phyloP scores from a whole-genome alignment of 306 rosid genomes.

The Cucumis hystrix region DNA sequence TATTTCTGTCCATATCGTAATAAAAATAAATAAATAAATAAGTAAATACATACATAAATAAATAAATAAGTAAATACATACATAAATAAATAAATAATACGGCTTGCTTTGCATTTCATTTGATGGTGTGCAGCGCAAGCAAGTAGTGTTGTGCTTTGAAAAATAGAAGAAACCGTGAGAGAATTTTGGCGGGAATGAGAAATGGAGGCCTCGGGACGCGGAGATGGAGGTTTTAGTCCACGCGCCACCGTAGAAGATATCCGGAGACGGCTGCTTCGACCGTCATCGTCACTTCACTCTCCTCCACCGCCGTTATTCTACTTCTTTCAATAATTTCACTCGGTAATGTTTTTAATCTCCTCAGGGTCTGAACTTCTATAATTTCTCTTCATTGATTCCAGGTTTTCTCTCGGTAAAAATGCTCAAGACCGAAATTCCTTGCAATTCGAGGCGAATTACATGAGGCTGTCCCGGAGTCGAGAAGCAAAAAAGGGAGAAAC shows the following conservation, averaged over 20 bases:
- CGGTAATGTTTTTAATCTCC: background rate
- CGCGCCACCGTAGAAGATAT: slow-evolving; percentile 23
- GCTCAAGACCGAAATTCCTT: background rate
- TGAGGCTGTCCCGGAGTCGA: background rate
- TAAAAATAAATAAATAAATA: too few species aligned
- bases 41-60: too few species aligned
- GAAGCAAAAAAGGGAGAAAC: background rate
- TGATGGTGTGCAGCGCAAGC: background rate
- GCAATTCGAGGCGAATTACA: background rate
- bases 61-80: too few species aligned
- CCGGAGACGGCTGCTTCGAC: slow-evolving; percentile 18
- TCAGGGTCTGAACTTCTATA: background rate
- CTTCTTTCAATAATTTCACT: background rate
- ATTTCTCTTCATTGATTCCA: background rate
- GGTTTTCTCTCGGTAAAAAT: background rate
- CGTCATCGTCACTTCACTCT: slow-evolving; percentile 6
- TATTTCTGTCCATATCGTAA: too few species aligned
- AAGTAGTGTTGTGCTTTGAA: background rate
- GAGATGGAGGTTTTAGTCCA: background rate
- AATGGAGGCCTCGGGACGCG: slow-evolving; percentile 8
- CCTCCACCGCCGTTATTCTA: background rate
- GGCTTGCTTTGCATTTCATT: background rate
- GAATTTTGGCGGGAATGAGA: slow-evolving; percentile 5
- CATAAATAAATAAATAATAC: too few species aligned
- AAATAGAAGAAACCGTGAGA: background rate